Conservation (phyloP, 495 filamentous ascomycete genomes). For the Bryoglossum gracile region DNA sequence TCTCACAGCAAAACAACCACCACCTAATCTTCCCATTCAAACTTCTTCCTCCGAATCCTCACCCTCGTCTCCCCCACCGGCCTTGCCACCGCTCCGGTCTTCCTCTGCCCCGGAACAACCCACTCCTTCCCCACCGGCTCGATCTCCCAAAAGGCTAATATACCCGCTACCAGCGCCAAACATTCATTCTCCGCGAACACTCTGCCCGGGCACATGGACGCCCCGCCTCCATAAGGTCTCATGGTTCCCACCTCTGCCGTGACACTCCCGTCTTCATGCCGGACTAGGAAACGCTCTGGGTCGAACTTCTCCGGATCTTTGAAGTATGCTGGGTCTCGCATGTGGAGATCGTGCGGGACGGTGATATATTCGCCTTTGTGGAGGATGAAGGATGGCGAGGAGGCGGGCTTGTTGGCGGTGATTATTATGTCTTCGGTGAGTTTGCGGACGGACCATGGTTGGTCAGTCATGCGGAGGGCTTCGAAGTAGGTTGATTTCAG, state of each 20-base stretch:
- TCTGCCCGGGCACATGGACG: slow-evolving; percentile 29
- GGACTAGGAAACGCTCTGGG: slow-evolving; percentile 44
- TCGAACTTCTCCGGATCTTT: slow-evolving; percentile 43
- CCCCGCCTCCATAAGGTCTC: slow-evolving; percentile 35
- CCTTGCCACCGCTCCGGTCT: slow-evolving; percentile 20
- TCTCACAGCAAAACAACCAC: no score
- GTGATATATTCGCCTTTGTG: slow-evolving; percentile 41
- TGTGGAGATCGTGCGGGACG: slow-evolving; percentile 43
- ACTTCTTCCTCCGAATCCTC: slow-evolving; percentile 21
- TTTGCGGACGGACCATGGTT: slow-evolving; percentile 31
- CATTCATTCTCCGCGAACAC: slow-evolving; percentile 31
- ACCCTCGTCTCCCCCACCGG: slow-evolving; percentile 23
- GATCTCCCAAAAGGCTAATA: slow-evolving; percentile 35
- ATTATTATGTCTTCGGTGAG: slow-evolving; percentile 14
- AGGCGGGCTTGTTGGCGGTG: neutral
- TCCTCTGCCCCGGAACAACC: slow-evolving; percentile 27
- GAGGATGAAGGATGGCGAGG: slow-evolving; percentile 32
- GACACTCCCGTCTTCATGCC: slow-evolving; percentile 28
- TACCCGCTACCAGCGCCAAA: slow-evolving; percentile 30
- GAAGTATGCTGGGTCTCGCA: slow-evolving; percentile 42
- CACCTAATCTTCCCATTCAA: slow-evolving; percentile 18
- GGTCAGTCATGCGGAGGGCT: slow-evolving; percentile 44
- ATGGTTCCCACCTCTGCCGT: slow-evolving; percentile 29
- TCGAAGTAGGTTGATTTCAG: slow-evolving; percentile 50
- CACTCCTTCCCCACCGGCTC: slow-evolving; percentile 26